These are phyloP conservation scores for Trypanosoma melophagium DNA, from an alignment of 208 protist genomes.

Conservation along the genomic window DNA sequence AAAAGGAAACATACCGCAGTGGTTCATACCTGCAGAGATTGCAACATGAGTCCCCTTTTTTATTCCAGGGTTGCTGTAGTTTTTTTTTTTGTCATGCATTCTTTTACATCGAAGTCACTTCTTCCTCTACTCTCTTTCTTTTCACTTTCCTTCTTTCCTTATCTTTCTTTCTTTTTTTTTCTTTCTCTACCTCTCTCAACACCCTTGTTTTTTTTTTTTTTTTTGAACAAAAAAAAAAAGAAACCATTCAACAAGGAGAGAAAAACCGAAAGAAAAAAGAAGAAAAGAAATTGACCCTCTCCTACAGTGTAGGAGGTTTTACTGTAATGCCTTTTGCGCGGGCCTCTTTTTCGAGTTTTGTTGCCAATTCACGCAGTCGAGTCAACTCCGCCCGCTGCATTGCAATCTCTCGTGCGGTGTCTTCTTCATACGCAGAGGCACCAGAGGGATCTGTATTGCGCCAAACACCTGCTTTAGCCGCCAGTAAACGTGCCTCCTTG, in stretches of 20 bases:
- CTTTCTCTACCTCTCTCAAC: too few species aligned
- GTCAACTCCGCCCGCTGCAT: conserved; percentile 86
- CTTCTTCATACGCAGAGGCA: conserved; percentile 68
- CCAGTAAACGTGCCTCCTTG: conserved; percentile 91
- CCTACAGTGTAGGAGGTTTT: conserved; percentile 26
- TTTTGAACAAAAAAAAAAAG: too few species aligned
- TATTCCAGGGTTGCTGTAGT: not conserved
- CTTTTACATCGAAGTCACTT: too few species aligned
- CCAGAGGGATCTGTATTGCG: conserved; percentile 45
- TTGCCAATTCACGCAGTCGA: conserved; percentile 62
- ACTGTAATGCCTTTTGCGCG: conserved; percentile 64
- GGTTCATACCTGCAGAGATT: not conserved
- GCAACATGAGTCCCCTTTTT: not conserved
- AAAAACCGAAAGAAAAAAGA: conserved; percentile 11
- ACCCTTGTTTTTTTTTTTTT: too few species aligned
- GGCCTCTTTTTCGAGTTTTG: conserved; percentile 69
- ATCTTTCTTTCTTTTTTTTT: too few species aligned
- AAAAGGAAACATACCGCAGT: conserved; percentile 15
- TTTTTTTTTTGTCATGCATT: conserved; percentile 1
- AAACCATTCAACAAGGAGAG: not conserved
- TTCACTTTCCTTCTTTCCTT: too few species aligned
- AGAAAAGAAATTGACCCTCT: not conserved
- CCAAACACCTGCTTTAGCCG: conserved; percentile 61
- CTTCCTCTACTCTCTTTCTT: too few species aligned
- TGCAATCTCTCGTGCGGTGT: conserved; percentile 78